These are phyloP conservation scores for Claviceps spartinae DNA, from an alignment of 2,329 filamentous ascomycete species.

Conservation along the genomic window DNA sequence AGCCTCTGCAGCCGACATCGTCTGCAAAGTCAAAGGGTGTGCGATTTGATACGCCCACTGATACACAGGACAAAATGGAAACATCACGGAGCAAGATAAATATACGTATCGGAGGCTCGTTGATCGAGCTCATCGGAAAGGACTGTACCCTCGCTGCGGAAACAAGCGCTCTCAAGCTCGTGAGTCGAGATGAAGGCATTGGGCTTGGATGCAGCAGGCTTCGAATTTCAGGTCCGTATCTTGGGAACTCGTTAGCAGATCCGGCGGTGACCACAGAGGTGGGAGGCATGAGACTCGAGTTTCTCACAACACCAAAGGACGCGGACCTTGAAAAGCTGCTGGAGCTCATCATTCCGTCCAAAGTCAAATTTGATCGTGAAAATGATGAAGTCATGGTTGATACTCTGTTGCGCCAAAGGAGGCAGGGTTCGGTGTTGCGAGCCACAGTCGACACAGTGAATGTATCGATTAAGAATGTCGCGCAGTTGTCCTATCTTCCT, in stretches of 20 bases:
- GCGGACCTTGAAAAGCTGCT: constrained; percentile 70
- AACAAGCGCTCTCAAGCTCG: constrained; percentile 69
- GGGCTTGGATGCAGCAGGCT: constrained; percentile 63
- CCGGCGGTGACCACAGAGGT: constrained; percentile 52
- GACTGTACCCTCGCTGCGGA: constrained; percentile 62
- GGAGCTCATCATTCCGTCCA: constrained; percentile 79
- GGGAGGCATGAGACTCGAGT: constrained; percentile 56
- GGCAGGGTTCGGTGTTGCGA: constrained; percentile 73
- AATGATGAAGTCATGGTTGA: constrained; percentile 94
- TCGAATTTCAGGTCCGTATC: constrained; percentile 58
- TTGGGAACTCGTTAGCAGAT: constrained; percentile 36
- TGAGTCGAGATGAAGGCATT: constrained; percentile 59
- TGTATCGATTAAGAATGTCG: constrained; percentile 46
- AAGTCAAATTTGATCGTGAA: constrained; percentile 70
- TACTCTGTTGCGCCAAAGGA: constrained; percentile 71
- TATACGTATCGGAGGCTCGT: constrained; percentile 60
- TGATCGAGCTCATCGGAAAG: constrained; percentile 63
- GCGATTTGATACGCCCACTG: constrained; percentile 40
- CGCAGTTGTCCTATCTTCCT: constrained; percentile 53
- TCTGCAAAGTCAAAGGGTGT: constrained; percentile 39
- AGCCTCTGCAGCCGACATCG: constrained; percentile 24
- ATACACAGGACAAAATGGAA: constrained; percentile 32
- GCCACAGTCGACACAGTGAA: constrained; percentile 52
- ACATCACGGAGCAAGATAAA: constrained; percentile 54
- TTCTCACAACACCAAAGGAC: constrained; percentile 58